Conservation (phyloP, 306 rosid species). For the Trifolium pratense region DNA sequence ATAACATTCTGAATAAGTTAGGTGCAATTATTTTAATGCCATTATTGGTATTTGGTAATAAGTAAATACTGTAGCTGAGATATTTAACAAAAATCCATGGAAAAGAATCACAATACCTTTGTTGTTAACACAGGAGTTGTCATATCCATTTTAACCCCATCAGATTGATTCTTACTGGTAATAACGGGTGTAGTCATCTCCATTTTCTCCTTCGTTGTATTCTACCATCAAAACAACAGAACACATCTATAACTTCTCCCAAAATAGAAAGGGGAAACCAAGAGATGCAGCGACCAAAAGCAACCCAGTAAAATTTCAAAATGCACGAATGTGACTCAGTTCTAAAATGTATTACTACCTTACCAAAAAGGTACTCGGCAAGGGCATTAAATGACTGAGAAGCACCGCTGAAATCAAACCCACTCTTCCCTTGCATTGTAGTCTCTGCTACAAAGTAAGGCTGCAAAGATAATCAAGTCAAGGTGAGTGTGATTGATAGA, state of each 20-base stretch:
- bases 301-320: slow-evolving; percentile 24
- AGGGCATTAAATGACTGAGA: slow-evolving; percentile 84
- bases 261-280: slow-evolving; percentile 29
- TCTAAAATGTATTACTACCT: slow-evolving; percentile 62
- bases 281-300: slow-evolving; percentile 18
- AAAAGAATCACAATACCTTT: slow-evolving; percentile 58
- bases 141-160: slow-evolving; percentile 90
- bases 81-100: slow-evolving; percentile 31
- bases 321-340: slow-evolving; percentile 12
- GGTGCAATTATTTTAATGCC: no score
- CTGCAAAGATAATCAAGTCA: slow-evolving; percentile 53
- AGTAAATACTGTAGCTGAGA: slow-evolving; percentile 12
- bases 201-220: slow-evolving; percentile 75
- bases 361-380: slow-evolving; percentile 94
- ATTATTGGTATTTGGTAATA: neutral
- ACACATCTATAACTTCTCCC: slow-evolving; percentile 15
- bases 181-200: slow-evolving; percentile 96
- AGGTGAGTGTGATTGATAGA: slow-evolving; percentile 8
- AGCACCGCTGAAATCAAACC: slow-evolving; percentile 78
- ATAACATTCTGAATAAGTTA: no score
- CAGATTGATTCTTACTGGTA: slow-evolving; percentile 66
- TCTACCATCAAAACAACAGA: slow-evolving; percentile 54
- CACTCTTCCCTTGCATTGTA: slow-evolving; percentile 87
- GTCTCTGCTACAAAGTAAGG: slow-evolving; percentile 88
- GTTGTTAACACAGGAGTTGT: slow-evolving; percentile 87